Percentiles rank a stretch among this genome's conserved stretches.
phyloP scores from a whole-genome alignment of 2,329 filamentous ascomycete genomes.

The Trichoderma endophyticum region DNA sequence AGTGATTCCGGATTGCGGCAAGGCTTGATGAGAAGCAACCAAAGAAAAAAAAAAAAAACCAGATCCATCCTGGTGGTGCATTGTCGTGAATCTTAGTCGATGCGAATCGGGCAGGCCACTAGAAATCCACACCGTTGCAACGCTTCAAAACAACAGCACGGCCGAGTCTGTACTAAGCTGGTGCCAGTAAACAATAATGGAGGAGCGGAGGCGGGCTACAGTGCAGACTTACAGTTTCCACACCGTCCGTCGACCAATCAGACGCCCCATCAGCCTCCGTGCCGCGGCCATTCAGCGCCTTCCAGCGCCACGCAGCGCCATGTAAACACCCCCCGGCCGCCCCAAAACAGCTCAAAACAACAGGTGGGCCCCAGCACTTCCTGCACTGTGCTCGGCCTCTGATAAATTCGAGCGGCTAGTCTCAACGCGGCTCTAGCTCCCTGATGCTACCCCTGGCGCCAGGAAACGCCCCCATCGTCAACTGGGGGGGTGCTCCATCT shows the following conservation, averaged over 20 bases:
- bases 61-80: neutral
- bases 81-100: conserved; percentile 2
- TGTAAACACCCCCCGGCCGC: neutral
- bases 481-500: conserved; percentile 1
- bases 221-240: neutral
- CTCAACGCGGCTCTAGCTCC: conserved; percentile 3
- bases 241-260: neutral
- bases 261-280: neutral
- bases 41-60: neutral
- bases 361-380: neutral
- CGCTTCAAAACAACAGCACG: neutral
- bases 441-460: conserved; percentile 15
- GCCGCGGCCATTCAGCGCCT: conserved; percentile 5
- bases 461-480: conserved; percentile 13
- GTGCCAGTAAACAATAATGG: neutral
- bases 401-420: neutral
- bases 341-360: conserved; percentile 16
- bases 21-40: neutral
- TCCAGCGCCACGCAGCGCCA: neutral
- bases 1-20: neutral
- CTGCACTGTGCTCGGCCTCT: conserved; percentile 14
- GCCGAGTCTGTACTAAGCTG: neutral
- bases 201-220: neutral
- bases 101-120: neutral
- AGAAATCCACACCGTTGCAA: conserved; percentile 7